Evolutionary conservation across 148 eudicot genomes (phyloP).

Genomic region (Heliosperma pusillum): DNA sequence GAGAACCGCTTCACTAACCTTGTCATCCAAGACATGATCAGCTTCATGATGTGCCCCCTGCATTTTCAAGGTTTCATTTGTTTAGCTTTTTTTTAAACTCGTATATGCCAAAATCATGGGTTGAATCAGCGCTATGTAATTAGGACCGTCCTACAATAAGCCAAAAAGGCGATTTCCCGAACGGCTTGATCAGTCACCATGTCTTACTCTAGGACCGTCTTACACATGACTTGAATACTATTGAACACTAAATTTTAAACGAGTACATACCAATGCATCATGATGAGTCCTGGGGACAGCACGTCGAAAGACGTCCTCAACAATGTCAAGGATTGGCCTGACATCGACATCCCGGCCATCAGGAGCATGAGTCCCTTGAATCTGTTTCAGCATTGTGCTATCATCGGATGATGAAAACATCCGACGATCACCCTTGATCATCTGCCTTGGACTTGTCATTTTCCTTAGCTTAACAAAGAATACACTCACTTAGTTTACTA

Average conservation of each 20-base stretch:
- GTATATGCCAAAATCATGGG: too few relatives aligned
- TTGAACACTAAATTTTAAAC: background rate
- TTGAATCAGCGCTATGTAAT: background rate
- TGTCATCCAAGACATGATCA: slow-evolving; percentile 42
- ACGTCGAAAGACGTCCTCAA: slow-evolving; percentile 52
- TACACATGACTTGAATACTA: too few relatives aligned
- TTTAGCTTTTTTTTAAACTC: too few relatives aligned
- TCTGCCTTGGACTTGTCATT: slow-evolving; percentile 36
- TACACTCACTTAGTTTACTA: background rate
- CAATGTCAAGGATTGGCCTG: slow-evolving; percentile 51
- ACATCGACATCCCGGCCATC: slow-evolving; percentile 71
- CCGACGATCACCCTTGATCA: slow-evolving; percentile 48
- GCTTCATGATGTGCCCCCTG: slow-evolving; percentile 41
- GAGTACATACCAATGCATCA: slow-evolving; percentile 25
- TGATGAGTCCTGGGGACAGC: slow-evolving; percentile 44
- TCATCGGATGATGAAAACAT: slow-evolving; percentile 76
- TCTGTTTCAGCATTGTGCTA: slow-evolving; percentile 64
- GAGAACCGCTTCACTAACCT: slow-evolving; percentile 27
- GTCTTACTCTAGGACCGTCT: background rate
- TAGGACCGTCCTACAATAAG: background rate
- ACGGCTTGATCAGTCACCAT: background rate
- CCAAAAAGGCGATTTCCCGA: too few relatives aligned
- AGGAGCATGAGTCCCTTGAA: slow-evolving; percentile 67
- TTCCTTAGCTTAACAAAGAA: background rate
- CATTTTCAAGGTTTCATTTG: slow-evolving; percentile 8